A percentile compares a stretch with the other conserved stretches of the same genome.
These are phyloP conservation scores for Lonicera japonica DNA, from an alignment of 129 eudicot genomes.

Conservation along the genomic window DNA sequence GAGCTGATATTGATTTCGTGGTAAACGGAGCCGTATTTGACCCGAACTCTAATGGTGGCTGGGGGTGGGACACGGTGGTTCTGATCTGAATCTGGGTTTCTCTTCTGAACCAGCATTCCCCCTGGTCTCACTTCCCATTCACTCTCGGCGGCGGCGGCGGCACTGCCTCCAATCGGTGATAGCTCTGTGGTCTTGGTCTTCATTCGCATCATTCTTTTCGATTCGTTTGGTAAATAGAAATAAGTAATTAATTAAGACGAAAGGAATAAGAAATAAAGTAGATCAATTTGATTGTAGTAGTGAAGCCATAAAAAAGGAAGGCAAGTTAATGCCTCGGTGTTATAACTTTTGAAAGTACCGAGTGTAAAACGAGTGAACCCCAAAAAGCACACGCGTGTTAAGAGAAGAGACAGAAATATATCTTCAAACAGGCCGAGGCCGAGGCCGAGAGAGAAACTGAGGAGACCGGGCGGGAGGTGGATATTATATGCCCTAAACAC, in stretches of 20 bases:
- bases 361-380: not conserved
- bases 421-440: no score
- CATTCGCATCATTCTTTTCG: slow-evolving; percentile 67
- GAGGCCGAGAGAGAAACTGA: no score
- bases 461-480: no score
- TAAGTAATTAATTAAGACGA: not conserved
- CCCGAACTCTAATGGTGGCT: slow-evolving; percentile 75
- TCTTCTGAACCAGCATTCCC: slow-evolving; percentile 85
- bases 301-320: not conserved
- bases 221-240: not conserved
- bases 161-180: slow-evolving; percentile 27
- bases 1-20: slow-evolving; percentile 70
- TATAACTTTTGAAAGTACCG: slow-evolving; percentile 15
- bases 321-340: not conserved
- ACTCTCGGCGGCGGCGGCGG: slow-evolving; percentile 29
- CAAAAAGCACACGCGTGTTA: no score
- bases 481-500: no score
- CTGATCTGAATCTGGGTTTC: slow-evolving; percentile 52
- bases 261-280: slow-evolving; percentile 1
- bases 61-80: slow-evolving; percentile 48
- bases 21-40: slow-evolving; percentile 65
- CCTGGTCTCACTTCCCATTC: slow-evolving; percentile 87
- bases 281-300: slow-evolving; percentile 15
- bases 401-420: no score
- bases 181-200: slow-evolving; percentile 29